Evolutionary conservation across 805 yeast species (phyloP), one percentile per base, ranked within the genome.

Genomic region (Debaryomyces castellii): DNA sequence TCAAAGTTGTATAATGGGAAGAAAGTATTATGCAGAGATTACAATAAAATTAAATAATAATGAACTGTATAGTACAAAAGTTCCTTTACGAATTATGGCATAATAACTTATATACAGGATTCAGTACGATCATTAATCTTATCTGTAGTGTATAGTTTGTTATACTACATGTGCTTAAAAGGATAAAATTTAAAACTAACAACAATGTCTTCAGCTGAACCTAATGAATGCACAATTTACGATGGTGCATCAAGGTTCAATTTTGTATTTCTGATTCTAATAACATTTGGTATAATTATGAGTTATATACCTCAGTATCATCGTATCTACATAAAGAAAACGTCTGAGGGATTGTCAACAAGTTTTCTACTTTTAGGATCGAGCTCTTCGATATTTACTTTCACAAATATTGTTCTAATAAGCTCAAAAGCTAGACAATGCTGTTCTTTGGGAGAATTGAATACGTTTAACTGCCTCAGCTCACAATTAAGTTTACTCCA

Each of bases 321-420:
- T 36, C 76, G 83, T 37, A 81, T 89, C 44, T 62, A 78, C 42
- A 53, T 59, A 16, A 74, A 89, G 41, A 64, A 76, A 41, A 76
- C 89, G 5, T 81, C 91, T 10, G 90, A 87, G 58, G 96, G 96
- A 4, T 67, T 89, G 18, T 84, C 91, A 4, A 87, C 91, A 10
- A 72, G 77, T 53, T 89, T 82, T 58, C 69, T 89, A 25, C 64
- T 89, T 11, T 73, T 89, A 34, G 94, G 94, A 3, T 78, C 85
- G 4, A 62, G 83, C 40, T 80, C 91, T 17, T 83, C 87, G n/a
- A 65, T 83, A 23, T 77, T 84, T 54, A 81, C 92, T 0, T 64
- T 84, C 40, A 72, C 85, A 16, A 89, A 89, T 56, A 76, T 89
- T 39, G 61, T 83, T 4, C 63, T 88, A 25, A 73, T 88, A 10